Evolutionary conservation across 805 yeast species (phyloP).

Genomic region (Cyberlindnera euphorbiiphila): DNA sequence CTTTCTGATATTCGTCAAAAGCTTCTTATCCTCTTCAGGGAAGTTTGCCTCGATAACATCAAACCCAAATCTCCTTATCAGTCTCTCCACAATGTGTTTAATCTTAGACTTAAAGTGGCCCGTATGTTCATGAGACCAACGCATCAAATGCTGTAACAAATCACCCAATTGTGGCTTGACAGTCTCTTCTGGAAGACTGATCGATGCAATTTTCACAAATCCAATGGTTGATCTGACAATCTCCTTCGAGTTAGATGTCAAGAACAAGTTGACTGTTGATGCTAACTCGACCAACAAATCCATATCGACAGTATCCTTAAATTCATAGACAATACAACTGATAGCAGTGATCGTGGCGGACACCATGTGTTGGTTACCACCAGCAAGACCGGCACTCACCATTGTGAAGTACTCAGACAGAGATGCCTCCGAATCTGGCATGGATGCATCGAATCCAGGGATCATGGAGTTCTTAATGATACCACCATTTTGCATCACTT

Average conservation of each 20-base stretch:
- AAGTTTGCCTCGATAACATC: constrained; percentile 77
- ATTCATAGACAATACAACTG: constrained; percentile 83
- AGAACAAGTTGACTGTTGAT: constrained; percentile 82
- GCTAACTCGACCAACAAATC: constrained; percentile 69
- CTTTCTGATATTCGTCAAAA: constrained; percentile 82
- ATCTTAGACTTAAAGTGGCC: constrained; percentile 93
- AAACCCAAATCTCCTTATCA: constrained; percentile 86
- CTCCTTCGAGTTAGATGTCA: constrained; percentile 88
- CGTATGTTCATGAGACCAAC: constrained; percentile 94
- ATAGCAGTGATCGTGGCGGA: constrained; percentile 93
- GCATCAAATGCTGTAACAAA: constrained; percentile 68
- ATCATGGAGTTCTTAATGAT: constrained; percentile 58
- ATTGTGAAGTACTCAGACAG: constrained; percentile 84
- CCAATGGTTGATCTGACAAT: constrained; percentile 94
- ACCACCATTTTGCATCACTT: constrained; percentile 66
- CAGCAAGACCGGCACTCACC: constrained; percentile 95
- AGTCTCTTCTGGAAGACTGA: constrained; percentile 75
- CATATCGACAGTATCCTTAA: constrained; percentile 57
- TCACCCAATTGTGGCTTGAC: constrained; percentile 63
- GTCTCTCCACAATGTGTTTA: constrained; percentile 87
- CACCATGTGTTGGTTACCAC: constrained; percentile 91
- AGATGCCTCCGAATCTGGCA: constrained; percentile 63
- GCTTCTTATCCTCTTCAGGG: constrained; percentile 86
- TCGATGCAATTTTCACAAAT: constrained; percentile 83
- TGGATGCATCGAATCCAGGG: constrained; percentile 59